These are phyloP conservation scores for Fusarium sp. DNA, from an alignment of 2,329 filamentous ascomycete genomes.

Conservation along the genomic window DNA sequence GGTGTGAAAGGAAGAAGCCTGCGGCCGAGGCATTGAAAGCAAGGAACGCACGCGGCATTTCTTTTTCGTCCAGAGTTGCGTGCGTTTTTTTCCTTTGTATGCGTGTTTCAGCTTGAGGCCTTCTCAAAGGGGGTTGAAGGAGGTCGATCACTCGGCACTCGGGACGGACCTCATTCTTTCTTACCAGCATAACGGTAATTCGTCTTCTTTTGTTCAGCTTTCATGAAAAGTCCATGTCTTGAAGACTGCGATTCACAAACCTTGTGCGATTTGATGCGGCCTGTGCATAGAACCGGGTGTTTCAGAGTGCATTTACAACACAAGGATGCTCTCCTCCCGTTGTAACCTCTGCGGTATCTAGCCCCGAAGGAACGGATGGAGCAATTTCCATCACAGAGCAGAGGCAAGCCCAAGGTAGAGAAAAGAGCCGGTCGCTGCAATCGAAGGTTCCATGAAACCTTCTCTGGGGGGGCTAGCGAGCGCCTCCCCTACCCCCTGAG, in stretches of 20 bases:
- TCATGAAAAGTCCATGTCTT: slow-evolving; percentile 5
- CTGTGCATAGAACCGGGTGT: slow-evolving; percentile 31
- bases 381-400: slow-evolving; percentile 8
- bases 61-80: not conserved
- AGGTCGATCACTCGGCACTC: not conserved
- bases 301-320: slow-evolving; percentile 22
- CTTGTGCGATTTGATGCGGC: slow-evolving; percentile 13
- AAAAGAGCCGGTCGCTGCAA: slow-evolving; percentile 20
- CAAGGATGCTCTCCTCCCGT: slow-evolving; percentile 1
- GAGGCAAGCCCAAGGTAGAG: not conserved
- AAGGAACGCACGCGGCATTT: slow-evolving; percentile 6
- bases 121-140: not conserved
- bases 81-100: not conserved
- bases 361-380: slow-evolving; percentile 3
- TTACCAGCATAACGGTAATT: not conserved
- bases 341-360: slow-evolving; percentile 7
- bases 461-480: slow-evolving; percentile 36
- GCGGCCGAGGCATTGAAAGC: slow-evolving; percentile 22
- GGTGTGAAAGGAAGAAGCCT: not conserved
- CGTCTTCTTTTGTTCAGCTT: slow-evolving; percentile 5
- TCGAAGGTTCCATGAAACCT: slow-evolving; percentile 46
- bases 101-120: slow-evolving; percentile 2
- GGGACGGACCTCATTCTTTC: not conserved
- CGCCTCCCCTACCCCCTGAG: slow-evolving; percentile 26
- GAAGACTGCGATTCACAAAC: slow-evolving; percentile 13